phyloP scores from a whole-genome alignment of 2,329 filamentous ascomycete genomes.

The Nemania sp. region DNA sequence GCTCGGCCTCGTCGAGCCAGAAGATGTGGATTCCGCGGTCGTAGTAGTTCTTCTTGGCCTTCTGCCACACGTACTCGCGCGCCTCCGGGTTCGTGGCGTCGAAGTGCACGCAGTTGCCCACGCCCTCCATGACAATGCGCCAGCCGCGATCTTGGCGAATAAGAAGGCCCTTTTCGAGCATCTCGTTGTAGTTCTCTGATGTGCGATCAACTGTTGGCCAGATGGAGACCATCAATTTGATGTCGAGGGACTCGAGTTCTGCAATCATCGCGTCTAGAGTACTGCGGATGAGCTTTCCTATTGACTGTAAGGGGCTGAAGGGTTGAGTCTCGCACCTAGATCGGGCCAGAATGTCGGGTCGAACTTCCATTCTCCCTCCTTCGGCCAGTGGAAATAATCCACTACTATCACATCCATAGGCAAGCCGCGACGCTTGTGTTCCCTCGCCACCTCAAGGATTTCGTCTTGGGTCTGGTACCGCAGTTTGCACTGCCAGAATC shows the following conservation, averaged over 20 bases:
- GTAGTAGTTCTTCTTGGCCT: slow-evolving; percentile 63
- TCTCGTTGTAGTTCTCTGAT: slow-evolving; percentile 63
- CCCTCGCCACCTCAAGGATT: slow-evolving; percentile 60
- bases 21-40: slow-evolving; percentile 64
- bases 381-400: slow-evolving; percentile 70
- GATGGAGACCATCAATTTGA: slow-evolving; percentile 70
- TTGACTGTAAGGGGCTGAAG: background rate
- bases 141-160: slow-evolving; percentile 64
- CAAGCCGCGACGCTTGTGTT: slow-evolving; percentile 58
- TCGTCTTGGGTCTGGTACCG: slow-evolving; percentile 71
- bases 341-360: slow-evolving; percentile 67
- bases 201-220: slow-evolving; percentile 67
- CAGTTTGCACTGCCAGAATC: slow-evolving; percentile 70
- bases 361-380: slow-evolving; percentile 70
- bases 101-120: slow-evolving; percentile 62
- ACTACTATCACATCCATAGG: slow-evolving; percentile 68
- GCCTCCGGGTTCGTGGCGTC: slow-evolving; percentile 66
- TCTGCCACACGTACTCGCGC: slow-evolving; percentile 61
- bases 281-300: background rate
- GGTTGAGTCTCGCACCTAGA: slow-evolving; percentile 46
- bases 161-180: slow-evolving; percentile 63
- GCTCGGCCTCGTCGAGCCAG: slow-evolving; percentile 72
- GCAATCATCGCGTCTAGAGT: slow-evolving; percentile 60
- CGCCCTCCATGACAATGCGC: slow-evolving; percentile 60
- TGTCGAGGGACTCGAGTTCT: slow-evolving; percentile 59